Evolutionary conservation across 2,329 filamentous ascomycete species (phyloP).

Genomic region (Aspergillus brunneoviolaceus): DNA sequence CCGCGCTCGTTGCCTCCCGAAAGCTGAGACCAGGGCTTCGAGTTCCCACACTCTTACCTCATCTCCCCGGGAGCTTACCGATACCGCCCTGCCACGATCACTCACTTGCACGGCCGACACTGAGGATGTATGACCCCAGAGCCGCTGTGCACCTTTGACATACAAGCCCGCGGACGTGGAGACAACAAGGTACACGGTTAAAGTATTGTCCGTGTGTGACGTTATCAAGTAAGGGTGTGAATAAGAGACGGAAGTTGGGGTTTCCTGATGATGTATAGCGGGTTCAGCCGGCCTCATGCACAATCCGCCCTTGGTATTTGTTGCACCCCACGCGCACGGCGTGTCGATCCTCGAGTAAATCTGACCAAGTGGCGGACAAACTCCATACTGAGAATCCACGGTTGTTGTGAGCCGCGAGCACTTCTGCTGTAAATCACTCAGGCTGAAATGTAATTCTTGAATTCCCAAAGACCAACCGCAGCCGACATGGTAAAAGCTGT

Average conservation of each 20-base stretch:
- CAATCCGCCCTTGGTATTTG: constrained; percentile 26
- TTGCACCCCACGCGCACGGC: constrained; percentile 16
- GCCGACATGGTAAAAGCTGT: constrained; percentile 72
- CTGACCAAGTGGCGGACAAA: constrained; percentile 16
- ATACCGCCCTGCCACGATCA: constrained; percentile 81
- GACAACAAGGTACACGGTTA: constrained; percentile 77
- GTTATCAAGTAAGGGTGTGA: constrained; percentile 83
- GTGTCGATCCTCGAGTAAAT: constrained; percentile 11
- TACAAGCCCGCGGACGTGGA: constrained; percentile 65
- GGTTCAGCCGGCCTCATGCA: constrained; percentile 21
- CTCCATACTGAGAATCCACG: constrained; percentile 39
- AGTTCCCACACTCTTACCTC: constrained; percentile 87
- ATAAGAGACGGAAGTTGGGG: constrained; percentile 67
- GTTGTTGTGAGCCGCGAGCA: constrained; percentile 42
- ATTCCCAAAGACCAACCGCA: constrained; percentile 86
- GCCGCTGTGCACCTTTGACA: constrained; percentile 70
- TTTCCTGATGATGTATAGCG: constrained; percentile 40
- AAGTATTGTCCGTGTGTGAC: constrained; percentile 81
- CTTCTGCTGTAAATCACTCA: constrained; percentile 44
- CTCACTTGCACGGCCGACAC: constrained; percentile 85
- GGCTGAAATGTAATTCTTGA: constrained; percentile 77
- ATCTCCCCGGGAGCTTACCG: constrained; percentile 76
- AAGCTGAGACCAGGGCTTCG: constrained; percentile 64
- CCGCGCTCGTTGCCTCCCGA: constrained; percentile 43
- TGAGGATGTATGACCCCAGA: constrained; percentile 91